Base-by-base conservation (phyloP, 169 alveolate genomes). In the Plasmodium sp. region DNA sequence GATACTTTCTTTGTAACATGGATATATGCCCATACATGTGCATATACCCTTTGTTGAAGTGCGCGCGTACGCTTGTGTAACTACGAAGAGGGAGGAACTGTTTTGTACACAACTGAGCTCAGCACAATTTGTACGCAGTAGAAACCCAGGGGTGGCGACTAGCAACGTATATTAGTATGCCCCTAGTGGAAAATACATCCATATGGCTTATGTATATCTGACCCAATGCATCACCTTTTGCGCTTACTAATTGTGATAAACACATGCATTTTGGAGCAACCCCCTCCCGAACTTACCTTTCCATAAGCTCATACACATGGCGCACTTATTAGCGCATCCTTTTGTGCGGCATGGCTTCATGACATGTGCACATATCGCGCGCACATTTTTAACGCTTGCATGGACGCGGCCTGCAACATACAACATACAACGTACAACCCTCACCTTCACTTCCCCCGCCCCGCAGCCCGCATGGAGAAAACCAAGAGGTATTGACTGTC, bases 401-500 rank as follows among this genome's bases (percentile, higher is more conserved):
- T 27, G 39, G 22, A 62, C 39, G 5, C 77, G 22, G 16, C 31
- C 77, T 22, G 7, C n/a, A 18, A 67, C 16, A 67, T 22, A 22
- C 27, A 22, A 22, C 27, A 22, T 22, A 22, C 27, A 22, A 22
- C 27, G 27, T 22, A 22, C 27, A 22, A 22, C 27, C 4, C 41
- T 3, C 39, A 27, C 39, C 77, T 67, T 18, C 31, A 41, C 14
- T 9, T 91, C 36, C 16, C n/a, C 33, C 10, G 62, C 27, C 43
- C 71, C 81, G 92, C 86, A 97, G 98, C 96, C 96, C 34, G 96
- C 97, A 88, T 99, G 99, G 99, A 98, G 99, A 96, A 98, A 98
- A 96, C 99, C 99, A 83, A 98, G 98, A 97, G 99, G 99, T 97
- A 99, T 99, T 77, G 99, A 99, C 94, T 97, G 99, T 80, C 98